These are phyloP conservation scores for Pichia thaimueangensis DNA, from an alignment of 805 yeast genomes.

Conservation along the genomic window DNA sequence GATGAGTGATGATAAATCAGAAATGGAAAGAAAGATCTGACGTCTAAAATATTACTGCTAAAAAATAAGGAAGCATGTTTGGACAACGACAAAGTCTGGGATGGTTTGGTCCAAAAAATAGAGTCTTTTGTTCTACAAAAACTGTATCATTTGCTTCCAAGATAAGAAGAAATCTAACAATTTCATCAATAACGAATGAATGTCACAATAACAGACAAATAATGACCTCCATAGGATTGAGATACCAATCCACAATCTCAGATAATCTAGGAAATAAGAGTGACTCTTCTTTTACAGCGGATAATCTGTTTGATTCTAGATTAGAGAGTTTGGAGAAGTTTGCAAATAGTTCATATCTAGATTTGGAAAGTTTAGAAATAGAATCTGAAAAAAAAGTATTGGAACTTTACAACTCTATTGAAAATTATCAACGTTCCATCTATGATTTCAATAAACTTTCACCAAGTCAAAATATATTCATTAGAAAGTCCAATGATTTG, in stretches of 20 bases:
- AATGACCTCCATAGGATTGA: not conserved
- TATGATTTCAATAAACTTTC: slow-evolving; percentile 19
- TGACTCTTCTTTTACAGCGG: slow-evolving; percentile 4
- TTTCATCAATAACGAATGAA: no score
- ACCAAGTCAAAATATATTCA: slow-evolving; percentile 16
- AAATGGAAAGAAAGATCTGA: no score
- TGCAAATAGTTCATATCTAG: slow-evolving; percentile 11
- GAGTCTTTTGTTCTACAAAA: no score
- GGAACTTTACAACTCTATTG: slow-evolving; percentile 16
- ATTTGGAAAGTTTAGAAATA: not conserved
- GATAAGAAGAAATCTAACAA: no score
- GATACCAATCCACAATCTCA: slow-evolving; percentile 11
- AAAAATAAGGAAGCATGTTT: no score
- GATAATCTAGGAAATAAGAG: not conserved
- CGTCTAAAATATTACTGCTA: no score
- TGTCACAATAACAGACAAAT: no score
- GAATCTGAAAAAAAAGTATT: slow-evolving; percentile 1
- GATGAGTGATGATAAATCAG: not conserved
- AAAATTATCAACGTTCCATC: slow-evolving; percentile 23
- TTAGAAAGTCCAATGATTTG: slow-evolving; percentile 20
- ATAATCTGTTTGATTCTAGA: slow-evolving; percentile 11
- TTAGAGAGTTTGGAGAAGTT: slow-evolving; percentile 7
- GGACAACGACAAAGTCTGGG: no score
- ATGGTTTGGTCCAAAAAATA: no score
- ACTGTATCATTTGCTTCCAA: no score